Percentiles rank a stretch among this genome's conserved stretches.
phyloP scores from a whole-genome alignment of 176 grass and related monocot species.

The Lolium rigidum region DNA sequence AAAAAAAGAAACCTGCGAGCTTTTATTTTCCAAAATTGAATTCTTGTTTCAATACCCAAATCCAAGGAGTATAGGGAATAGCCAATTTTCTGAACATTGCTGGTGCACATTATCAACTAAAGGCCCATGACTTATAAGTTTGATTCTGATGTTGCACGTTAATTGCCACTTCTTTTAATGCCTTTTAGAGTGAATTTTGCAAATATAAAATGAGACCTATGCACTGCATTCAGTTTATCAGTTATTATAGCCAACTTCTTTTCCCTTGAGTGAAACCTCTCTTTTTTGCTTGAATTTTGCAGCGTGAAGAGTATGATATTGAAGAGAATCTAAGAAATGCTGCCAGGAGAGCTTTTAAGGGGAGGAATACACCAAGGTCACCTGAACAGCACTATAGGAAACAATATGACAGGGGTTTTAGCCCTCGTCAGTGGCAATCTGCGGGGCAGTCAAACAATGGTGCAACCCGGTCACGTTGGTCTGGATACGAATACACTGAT shows the following conservation, averaged over 20 bases:
- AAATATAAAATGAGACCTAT: slow-evolving; percentile 26
- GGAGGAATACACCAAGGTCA: slow-evolving; percentile 44
- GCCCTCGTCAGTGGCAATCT: slow-evolving; percentile 53
- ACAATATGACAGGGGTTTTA: slow-evolving; percentile 53
- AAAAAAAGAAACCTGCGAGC: no score
- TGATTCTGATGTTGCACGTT: slow-evolving; percentile 12
- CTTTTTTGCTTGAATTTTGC: slow-evolving; percentile 47
- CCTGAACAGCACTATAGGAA: slow-evolving; percentile 53
- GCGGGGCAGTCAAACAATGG: slow-evolving; percentile 47
- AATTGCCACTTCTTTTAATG: background rate
- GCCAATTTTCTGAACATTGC: slow-evolving; percentile 6
- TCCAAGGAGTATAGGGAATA: background rate
- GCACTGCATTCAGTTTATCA: slow-evolving; percentile 24
- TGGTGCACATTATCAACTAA: slow-evolving; percentile 26
- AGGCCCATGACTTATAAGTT: background rate
- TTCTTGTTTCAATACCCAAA: background rate
- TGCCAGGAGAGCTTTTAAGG: slow-evolving; percentile 46
- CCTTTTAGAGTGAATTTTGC: background rate
- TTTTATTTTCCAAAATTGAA: background rate
- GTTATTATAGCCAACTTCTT: slow-evolving; percentile 13
- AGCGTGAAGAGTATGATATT: slow-evolving; percentile 83
- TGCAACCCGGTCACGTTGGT: slow-evolving; percentile 42
- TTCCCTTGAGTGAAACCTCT: background rate
- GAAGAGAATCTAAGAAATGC: slow-evolving; percentile 77
- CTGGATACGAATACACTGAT: slow-evolving; percentile 45